Evolutionary conservation across 2,329 filamentous ascomycete genomes (phyloP).

Genomic region (Paramyrothecium roridum): DNA sequence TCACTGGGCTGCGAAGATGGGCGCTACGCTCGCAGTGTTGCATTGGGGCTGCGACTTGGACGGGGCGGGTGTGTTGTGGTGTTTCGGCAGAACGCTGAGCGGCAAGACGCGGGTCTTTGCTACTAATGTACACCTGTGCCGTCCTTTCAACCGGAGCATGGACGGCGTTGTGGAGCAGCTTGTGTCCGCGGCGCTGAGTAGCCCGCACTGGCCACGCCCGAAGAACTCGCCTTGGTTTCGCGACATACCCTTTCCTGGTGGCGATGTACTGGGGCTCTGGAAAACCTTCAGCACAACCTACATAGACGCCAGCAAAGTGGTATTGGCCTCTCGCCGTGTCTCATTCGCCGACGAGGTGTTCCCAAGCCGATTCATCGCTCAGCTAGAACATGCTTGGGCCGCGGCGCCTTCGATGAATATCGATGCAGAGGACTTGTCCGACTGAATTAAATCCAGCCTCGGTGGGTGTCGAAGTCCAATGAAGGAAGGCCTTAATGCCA

Average conservation of each 20-base stretch:
- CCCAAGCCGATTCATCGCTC: too few species aligned
- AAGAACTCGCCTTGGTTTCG: background rate
- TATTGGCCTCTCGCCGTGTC: too few species aligned
- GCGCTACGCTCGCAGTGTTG: conserved; percentile 14
- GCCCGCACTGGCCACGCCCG: background rate
- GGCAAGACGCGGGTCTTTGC: conserved; percentile 13
- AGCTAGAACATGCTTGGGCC: too few species aligned
- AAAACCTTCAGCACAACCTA: background rate
- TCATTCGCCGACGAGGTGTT: too few species aligned
- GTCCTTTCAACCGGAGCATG: background rate
- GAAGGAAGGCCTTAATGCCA: too few species aligned
- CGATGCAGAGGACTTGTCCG: too few species aligned
- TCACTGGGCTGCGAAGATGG: conserved; percentile 12
- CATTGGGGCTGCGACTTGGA: conserved; percentile 19
- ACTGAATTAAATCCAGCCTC: too few species aligned
- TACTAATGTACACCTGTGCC: conserved; percentile 17
- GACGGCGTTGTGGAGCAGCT: background rate
- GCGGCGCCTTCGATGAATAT: too few species aligned
- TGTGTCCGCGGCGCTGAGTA: background rate
- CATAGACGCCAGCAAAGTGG: background rate
- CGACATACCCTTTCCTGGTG: background rate
- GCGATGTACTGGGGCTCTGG: background rate
- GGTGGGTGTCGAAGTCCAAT: too few species aligned
- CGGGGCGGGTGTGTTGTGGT: conserved; percentile 16
- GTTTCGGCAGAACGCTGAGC: conserved; percentile 3